These are phyloP conservation scores for Skeletonema grethae DNA, from an alignment of 108 stramenopile species.

Conservation along the genomic window DNA sequence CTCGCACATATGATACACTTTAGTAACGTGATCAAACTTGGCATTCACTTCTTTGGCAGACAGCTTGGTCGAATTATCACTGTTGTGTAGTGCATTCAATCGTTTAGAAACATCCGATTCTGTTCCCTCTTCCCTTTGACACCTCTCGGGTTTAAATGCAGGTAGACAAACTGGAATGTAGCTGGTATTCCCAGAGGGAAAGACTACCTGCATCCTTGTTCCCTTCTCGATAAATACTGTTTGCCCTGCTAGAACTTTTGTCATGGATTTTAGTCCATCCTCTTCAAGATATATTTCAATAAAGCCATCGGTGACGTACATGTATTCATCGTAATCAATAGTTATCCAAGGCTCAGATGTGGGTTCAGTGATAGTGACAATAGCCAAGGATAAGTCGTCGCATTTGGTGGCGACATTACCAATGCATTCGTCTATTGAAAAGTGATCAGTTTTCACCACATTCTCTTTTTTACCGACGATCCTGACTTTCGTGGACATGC, in stretches of 20 bases:
- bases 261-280: not conserved
- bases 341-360: conserved; percentile 78
- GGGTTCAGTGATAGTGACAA: conserved; percentile 56
- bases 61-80: not conserved
- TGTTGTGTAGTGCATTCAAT: conserved; percentile 47
- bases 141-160: conserved; percentile 75
- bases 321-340: conserved; percentile 73
- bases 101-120: conserved; percentile 43
- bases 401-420: conserved; percentile 66
- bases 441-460: conserved; percentile 74
- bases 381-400: conserved; percentile 64
- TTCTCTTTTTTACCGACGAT: conserved; percentile 60
- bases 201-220: conserved; percentile 67
- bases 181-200: conserved; percentile 58
- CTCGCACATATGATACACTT: conserved; percentile 86
- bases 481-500: conserved; percentile 9
- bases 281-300: conserved; percentile 47
- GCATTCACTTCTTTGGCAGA: conserved; percentile 10
- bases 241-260: conserved; percentile 57
- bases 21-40: conserved; percentile 17
- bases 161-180: conserved; percentile 82
- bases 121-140: conserved; percentile 64
- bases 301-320: conserved; percentile 57
- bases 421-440: conserved; percentile 68
- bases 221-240: conserved; percentile 67